A percentile compares a stretch with the other conserved stretches of the same genome.
These are phyloP conservation scores for Alternaria sp. DNA, from an alignment of 2,329 filamentous ascomycete species.

Conservation along the genomic window DNA sequence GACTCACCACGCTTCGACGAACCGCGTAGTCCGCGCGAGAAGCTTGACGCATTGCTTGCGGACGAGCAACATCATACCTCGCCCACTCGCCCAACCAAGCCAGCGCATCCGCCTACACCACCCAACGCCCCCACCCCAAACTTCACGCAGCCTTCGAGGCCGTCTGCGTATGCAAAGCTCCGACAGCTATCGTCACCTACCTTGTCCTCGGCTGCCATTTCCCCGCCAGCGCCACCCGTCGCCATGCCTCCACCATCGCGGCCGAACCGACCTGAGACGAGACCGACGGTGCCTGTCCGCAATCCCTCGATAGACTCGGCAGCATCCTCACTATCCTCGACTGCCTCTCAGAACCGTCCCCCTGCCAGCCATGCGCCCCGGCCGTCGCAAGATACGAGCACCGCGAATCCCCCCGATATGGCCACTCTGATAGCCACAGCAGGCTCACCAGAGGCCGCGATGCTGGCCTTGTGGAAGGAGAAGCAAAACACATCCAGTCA, in stretches of 20 bases:
- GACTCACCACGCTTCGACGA: slow-evolving; percentile 47
- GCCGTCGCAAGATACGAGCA: slow-evolving; percentile 60
- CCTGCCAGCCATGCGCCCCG: slow-evolving; percentile 66
- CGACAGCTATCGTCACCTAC: slow-evolving; percentile 50
- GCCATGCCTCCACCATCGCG: slow-evolving; percentile 50
- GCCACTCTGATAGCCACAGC: slow-evolving; percentile 80
- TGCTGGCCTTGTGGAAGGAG: slow-evolving; percentile 87
- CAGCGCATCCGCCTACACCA: slow-evolving; percentile 20
- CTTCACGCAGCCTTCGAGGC: slow-evolving; percentile 32
- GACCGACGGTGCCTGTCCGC: slow-evolving; percentile 60
- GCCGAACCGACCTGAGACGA: slow-evolving; percentile 46
- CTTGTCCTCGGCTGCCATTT: slow-evolving; percentile 42
- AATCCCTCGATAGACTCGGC: slow-evolving; percentile 93
- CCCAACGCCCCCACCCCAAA: slow-evolving; percentile 21
- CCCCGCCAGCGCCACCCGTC: slow-evolving; percentile 47
- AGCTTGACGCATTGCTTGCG: slow-evolving; percentile 51
- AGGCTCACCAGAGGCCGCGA: slow-evolving; percentile 87
- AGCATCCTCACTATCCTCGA: slow-evolving; percentile 69
- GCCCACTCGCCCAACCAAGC: slow-evolving; percentile 27
- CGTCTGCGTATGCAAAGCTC: slow-evolving; percentile 45
- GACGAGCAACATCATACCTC: slow-evolving; percentile 38
- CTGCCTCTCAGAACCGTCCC: slow-evolving; percentile 59
- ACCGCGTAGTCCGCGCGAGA: slow-evolving; percentile 52
- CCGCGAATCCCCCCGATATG: slow-evolving; percentile 75
- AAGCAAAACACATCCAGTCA: slow-evolving; percentile 89